Conservation (phyloP, 2,329 filamentous ascomycete genomes). For the Aureobasidium sp. region DNA sequence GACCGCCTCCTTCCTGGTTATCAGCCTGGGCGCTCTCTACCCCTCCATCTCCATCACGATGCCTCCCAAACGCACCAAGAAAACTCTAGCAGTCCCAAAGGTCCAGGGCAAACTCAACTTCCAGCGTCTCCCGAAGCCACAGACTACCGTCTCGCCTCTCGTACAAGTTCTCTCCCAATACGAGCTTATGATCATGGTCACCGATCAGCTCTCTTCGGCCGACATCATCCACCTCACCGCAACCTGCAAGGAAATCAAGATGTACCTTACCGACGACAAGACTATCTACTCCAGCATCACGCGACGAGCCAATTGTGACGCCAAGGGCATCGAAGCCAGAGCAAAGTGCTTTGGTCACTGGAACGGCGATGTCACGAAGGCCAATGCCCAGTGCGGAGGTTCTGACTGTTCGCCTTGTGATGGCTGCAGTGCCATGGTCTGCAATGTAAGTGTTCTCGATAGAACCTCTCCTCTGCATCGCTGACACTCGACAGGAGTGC, state of each 20-base stretch:
- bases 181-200: constrained; percentile 7
- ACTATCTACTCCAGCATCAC: background rate
- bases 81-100: background rate
- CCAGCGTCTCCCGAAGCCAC: background rate
- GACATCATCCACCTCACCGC: constrained; percentile 16
- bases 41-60: background rate
- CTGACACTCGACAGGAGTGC: background rate
- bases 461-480: too few species aligned
- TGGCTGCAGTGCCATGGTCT: constrained; percentile 14
- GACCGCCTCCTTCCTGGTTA: background rate
- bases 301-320: background rate
- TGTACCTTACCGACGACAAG: constrained; percentile 4
- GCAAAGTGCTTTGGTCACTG: constrained; percentile 7
- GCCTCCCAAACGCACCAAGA: background rate
- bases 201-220: constrained; percentile 10
- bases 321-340: constrained; percentile 1
- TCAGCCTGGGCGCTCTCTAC: background rate
- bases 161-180: background rate
- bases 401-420: constrained; percentile 2
- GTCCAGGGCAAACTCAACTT: constrained; percentile 1
- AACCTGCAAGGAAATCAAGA: constrained; percentile 13
- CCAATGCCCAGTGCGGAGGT: constrained; percentile 3
- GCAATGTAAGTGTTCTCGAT: constrained; percentile 10
- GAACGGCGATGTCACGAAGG: background rate
- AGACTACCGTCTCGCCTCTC: background rate